These are phyloP conservation scores for Saraca asoca DNA, from an alignment of 331 rosid genomes.

Conservation along the genomic window DNA sequence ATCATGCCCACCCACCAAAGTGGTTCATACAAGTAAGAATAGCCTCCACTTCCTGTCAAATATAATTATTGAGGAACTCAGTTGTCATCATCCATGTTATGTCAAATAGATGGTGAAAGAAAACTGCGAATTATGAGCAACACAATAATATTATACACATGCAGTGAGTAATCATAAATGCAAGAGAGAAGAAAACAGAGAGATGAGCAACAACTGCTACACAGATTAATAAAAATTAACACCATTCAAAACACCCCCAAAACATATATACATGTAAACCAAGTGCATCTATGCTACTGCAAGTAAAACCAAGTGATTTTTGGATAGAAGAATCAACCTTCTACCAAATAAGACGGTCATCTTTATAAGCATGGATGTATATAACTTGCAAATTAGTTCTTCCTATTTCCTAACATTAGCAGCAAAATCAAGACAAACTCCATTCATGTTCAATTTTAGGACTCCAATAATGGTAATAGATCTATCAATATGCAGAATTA, in stretches of 20 bases:
- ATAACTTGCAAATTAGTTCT: constrained; percentile 1
- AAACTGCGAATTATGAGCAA: constrained; percentile 11
- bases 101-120: neutral
- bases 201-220: neutral
- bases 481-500: neutral
- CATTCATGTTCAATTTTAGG: too few relatives aligned
- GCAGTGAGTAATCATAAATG: constrained; percentile 3
- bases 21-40: constrained; percentile 93
- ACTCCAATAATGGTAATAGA: neutral
- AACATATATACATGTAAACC: neutral
- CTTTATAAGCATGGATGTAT: neutral
- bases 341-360: constrained; percentile 13
- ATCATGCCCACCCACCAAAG: constrained; percentile 99
- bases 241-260: neutral
- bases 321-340: neutral
- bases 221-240: neutral
- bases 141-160: neutral
- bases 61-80: constrained; percentile 24
- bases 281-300: neutral
- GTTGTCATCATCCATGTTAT: constrained; percentile 4
- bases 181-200: constrained; percentile 9
- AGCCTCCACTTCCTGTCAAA: constrained; percentile 88
- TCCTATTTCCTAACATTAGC: constrained; percentile 17
- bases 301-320: neutral
- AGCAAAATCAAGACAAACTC: neutral